Base-by-base conservation (phyloP, 257 asterid species). In the Thymus mandschuricus region DNA sequence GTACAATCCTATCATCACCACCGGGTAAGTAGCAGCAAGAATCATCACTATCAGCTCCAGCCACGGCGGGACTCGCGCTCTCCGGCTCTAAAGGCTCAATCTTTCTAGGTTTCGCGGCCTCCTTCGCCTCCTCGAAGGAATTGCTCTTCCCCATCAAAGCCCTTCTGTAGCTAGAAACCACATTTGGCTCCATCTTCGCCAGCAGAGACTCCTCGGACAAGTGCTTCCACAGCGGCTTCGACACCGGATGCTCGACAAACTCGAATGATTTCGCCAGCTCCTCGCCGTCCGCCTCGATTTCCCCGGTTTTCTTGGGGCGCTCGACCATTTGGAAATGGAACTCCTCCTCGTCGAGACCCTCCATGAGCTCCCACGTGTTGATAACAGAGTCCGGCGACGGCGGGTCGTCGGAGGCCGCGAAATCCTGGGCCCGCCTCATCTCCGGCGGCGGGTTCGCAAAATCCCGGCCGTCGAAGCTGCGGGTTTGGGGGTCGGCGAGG, bases 321-420 rank as follows among this genome's bases (percentile, higher is more conserved):
- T 76, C 82, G 31, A 84, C 81, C 68, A 84, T 72, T 64, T 80
- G 87, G 66, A 76, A 85, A 49, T 71, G 69, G 13, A 71, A 76
- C 58, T 83, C 95, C n/a, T 80, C 82, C 52, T 92, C 96, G 62
- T 86, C 92, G 40, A 92, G 92, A 34, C 90, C 98, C 73, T 88
- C 96, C 98, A 90, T 90, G 81, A 92, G 97, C 88, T 90, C 98
- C 95, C 96, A 88, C 9, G 98, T 92, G 78, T 92, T 92, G 89
- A 92, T 87, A 54, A 90, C 92, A 0, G 95, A 86, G 73, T 88
- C 95, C 2, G 95, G 96, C 15, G 98, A 92, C 67, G 79, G 63
- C 72, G 91, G 95, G 69, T 84, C 92, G 40, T 75, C 79, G 0
- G 89, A 60, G 68, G 60, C 61, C 5, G 60, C 74, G 43, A 78